Base-by-base conservation (phyloP, 2,329 filamentous ascomycete genomes). In the Pestalotiopsis sp. region DNA sequence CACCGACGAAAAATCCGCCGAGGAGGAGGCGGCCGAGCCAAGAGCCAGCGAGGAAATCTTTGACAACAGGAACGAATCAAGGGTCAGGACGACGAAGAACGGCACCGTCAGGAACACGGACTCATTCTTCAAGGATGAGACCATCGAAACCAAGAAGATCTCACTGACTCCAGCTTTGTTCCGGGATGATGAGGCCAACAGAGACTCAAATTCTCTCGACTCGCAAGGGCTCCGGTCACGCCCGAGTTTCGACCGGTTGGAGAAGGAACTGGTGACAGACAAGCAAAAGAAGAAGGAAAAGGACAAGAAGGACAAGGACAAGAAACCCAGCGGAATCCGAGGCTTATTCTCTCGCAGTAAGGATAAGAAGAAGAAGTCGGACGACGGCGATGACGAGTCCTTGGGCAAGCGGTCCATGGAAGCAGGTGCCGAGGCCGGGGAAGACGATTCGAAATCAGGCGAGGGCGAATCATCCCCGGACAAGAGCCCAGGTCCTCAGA, bases 61-160 rank as follows among this genome's bases (percentile, higher is more conserved):
- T 68, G 88, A 90, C 62, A 82, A 79, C 61, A 89, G 85, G 70
- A 75, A 80, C 2, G 83, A 85, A 68, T 83, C 87, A 57, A 82
- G 83, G 1, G 81, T 83, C 1, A 86, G 86, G 77, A 89, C 91
- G 77, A 94, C 93, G 45, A 90, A 92, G 72, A 97, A 97, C 74
- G 94, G 94, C 57, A 95, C 93, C 25, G 88, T 97, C 59, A 89
- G 95, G 72, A 97, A 97, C 78, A 95, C 94, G 4, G 95, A 98
- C 80, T 97, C 95, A 1, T 98, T 98, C 85, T 98, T 98, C 85
- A 97, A 94, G 80, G 96, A 98, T 76, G 95, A 99, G 76, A 94
- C 90, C 40, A 92, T 94, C 49, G 96, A 98, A 80, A 98, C 96
- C 2, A 94, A 97, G 80, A 98, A 98, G 83, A 98, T 99, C 73